Conservation (phyloP, 1,284 basidiomycete genomes). For the Moniliophthora roreri region DNA sequence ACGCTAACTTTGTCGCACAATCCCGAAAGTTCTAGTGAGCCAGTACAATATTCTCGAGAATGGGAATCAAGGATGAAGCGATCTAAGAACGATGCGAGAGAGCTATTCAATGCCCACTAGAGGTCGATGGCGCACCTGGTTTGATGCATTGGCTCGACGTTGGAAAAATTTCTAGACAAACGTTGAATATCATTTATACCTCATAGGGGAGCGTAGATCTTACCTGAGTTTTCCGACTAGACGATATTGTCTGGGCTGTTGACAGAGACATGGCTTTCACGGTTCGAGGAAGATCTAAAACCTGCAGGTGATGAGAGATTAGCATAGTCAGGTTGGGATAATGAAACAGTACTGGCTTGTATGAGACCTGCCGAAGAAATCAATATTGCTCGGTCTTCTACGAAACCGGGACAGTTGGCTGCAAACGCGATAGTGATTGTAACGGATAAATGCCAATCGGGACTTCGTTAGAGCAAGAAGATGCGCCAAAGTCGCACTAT, state of each 20-base stretch:
- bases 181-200: conserved; percentile 1
- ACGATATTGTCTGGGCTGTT: conserved; percentile 59
- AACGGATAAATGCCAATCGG: conserved; percentile 31
- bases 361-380: conserved; percentile 69
- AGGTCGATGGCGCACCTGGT: too few species aligned
- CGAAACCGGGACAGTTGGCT: conserved; percentile 66
- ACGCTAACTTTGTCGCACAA: too few species aligned
- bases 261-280: conserved; percentile 74
- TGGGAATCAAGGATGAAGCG: too few species aligned
- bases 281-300: conserved; percentile 64
- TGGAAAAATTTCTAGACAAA: conserved; percentile 48
- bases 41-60: too few species aligned
- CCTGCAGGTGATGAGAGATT: conserved; percentile 45
- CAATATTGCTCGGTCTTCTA: conserved; percentile 60
- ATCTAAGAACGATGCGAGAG: too few species aligned
- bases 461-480: conserved; percentile 1
- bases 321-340: conserved; percentile 23
- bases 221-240: conserved; percentile 60
- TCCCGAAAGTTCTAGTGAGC: too few species aligned
- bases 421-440: conserved; percentile 69
- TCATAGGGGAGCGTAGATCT: conserved; percentile 18
- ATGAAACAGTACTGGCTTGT: conserved; percentile 42
- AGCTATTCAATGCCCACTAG: too few species aligned
- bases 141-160: conserved; percentile 36
- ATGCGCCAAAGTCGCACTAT: conserved; percentile 49